phyloP scores from a whole-genome alignment of 2,329 filamentous ascomycete species.

The Aquanectria penicillioides region DNA sequence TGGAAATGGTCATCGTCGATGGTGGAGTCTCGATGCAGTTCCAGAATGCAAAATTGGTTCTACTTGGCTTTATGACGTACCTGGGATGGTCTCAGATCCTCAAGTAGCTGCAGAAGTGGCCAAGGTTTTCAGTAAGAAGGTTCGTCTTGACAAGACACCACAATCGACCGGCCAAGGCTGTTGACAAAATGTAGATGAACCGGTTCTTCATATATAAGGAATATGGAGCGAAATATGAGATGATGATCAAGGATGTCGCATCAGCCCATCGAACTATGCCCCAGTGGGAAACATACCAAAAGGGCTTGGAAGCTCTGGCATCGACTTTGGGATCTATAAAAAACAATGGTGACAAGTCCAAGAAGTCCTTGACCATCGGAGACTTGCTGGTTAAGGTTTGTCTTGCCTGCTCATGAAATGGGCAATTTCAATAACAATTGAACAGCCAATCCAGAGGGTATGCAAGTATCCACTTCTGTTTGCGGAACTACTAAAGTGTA shows the following conservation, averaged over 20 bases:
- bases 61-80: conserved; percentile 56
- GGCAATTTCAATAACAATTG: neutral
- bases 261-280: conserved; percentile 74
- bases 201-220: conserved; percentile 90
- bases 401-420: neutral
- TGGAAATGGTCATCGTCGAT: conserved; percentile 53
- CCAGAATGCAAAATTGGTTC: conserved; percentile 52
- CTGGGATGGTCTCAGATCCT: conserved; percentile 67
- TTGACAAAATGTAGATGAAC: conserved; percentile 66
- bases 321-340: conserved; percentile 78
- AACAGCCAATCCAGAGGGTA: conserved; percentile 87
- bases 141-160: conserved; percentile 40
- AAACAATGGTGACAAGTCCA: conserved; percentile 68
- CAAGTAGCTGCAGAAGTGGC: conserved; percentile 69
- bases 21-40: conserved; percentile 59
- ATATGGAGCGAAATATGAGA: conserved; percentile 89
- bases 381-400: conserved; percentile 90
- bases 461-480: conserved; percentile 93
- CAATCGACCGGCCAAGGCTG: neutral
- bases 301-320: conserved; percentile 84
- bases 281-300: conserved; percentile 83
- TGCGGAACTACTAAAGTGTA: conserved; percentile 82
- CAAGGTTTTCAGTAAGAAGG: conserved; percentile 69
- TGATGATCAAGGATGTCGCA: conserved; percentile 82
- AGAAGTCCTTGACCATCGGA: conserved; percentile 81